These are phyloP conservation scores for Lodderomyces oxycetoniae DNA, from an alignment of 1,139 yeast genomes.

Conservation along the genomic window DNA sequence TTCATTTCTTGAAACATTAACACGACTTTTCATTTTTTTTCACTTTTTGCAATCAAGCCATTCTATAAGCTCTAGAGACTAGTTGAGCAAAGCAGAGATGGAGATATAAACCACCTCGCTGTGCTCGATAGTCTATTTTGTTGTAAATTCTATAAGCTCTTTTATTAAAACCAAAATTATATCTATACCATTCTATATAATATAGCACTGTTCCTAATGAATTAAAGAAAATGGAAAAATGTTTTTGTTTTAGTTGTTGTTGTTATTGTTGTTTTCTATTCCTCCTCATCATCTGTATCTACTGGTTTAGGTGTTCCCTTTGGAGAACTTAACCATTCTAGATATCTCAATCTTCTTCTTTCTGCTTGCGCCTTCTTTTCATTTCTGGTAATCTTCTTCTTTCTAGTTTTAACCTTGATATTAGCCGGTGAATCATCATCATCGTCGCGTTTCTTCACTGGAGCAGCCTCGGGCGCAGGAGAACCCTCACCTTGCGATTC, in stretches of 20 bases:
- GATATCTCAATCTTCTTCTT: constrained; percentile 88
- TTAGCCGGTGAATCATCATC: constrained; percentile 93
- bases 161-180: too few relatives aligned
- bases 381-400: constrained; percentile 96
- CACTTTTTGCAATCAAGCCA: too few relatives aligned
- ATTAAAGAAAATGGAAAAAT: background rate
- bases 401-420: constrained; percentile 84
- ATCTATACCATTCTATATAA: too few relatives aligned
- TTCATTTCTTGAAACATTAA: too few relatives aligned
- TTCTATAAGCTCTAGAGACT: too few relatives aligned
- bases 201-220: too few relatives aligned
- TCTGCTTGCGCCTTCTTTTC: constrained; percentile 89
- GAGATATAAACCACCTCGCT: too few relatives aligned
- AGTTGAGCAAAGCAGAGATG: too few relatives aligned
- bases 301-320: constrained; percentile 96
- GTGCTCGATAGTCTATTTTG: too few relatives aligned
- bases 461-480: constrained; percentile 28
- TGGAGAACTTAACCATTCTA: constrained; percentile 93
- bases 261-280: constrained; percentile 2
- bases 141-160: too few relatives aligned
- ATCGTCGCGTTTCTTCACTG: constrained; percentile 46
- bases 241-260: background rate
- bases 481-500: constrained; percentile 18
- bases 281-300: constrained; percentile 90
- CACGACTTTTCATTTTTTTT: too few relatives aligned